Percentiles rank a stretch among this genome's conserved stretches.
Conservation (phyloP, 306 rosid genomes). For the Begonia masoniana region DNA sequence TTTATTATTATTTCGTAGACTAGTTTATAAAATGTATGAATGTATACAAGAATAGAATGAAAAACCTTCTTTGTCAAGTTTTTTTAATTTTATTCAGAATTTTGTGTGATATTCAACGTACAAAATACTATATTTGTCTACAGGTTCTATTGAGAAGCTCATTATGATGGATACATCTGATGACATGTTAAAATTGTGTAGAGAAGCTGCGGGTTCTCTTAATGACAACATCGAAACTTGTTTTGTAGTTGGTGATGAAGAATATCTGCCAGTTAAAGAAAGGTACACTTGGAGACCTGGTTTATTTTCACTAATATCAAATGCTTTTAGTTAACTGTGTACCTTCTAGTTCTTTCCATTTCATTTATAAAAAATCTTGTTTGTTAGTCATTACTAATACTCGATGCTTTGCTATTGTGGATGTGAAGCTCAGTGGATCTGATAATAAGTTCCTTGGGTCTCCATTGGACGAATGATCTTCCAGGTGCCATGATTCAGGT, state of each 20-base stretch:
- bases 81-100: not conserved
- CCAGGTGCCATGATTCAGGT: conserved; percentile 99
- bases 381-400: not conserved
- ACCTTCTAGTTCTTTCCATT: not conserved
- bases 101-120: conserved; percentile 1
- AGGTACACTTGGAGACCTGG: conserved; percentile 27
- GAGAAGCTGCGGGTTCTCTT: conserved; percentile 23
- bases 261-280: conserved; percentile 73
- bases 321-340: not conserved
- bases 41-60: no score
- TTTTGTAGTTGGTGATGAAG: conserved; percentile 76
- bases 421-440: conserved; percentile 73
- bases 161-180: conserved; percentile 71
- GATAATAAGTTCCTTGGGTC: conserved; percentile 85
- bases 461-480: conserved; percentile 97
- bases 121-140: conserved; percentile 3
- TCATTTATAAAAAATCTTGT: not conserved
- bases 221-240: conserved; percentile 35
- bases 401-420: conserved; percentile 9
- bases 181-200: conserved; percentile 67
- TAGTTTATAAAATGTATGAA: no score
- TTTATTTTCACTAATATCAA: conserved; percentile 7
- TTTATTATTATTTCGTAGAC: no score
- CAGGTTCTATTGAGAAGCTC: conserved; percentile 71
- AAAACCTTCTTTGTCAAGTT: not conserved